Evolutionary conservation across 2,329 filamentous ascomycete species (phyloP).

Genomic region (Metarhizium humberi): DNA sequence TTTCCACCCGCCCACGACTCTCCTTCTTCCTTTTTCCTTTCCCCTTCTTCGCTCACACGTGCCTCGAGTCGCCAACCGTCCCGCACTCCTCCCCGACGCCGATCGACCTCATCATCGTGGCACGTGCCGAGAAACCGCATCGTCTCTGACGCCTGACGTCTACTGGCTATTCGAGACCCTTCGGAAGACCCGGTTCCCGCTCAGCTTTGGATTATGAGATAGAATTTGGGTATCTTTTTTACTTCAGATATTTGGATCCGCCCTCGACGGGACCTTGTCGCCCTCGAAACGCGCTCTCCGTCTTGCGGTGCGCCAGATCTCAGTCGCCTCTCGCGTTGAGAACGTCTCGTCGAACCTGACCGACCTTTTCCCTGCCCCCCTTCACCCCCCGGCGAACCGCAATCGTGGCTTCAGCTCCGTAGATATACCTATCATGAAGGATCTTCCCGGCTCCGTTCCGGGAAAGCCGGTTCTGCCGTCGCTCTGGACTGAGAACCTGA

Average conservation of each 20-base stretch:
- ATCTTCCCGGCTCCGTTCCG: constrained; percentile 25
- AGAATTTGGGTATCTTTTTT: constrained; percentile 24
- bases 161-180: background rate
- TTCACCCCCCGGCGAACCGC: constrained; percentile 1
- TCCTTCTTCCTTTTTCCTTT: background rate
- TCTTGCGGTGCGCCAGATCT: constrained; percentile 3
- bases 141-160: constrained; percentile 3
- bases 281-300: background rate
- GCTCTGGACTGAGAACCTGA: constrained; percentile 30
- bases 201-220: constrained; percentile 24
- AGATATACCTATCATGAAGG: constrained; percentile 24
- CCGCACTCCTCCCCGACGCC: constrained; percentile 1
- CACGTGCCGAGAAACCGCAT: constrained; percentile 5
- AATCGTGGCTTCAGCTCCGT: constrained; percentile 6
- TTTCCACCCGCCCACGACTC: background rate
- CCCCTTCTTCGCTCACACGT: constrained; percentile 5
- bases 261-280: constrained; percentile 8
- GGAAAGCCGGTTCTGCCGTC: constrained; percentile 32
- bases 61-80: constrained; percentile 5
- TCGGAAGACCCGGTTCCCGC: constrained; percentile 5
- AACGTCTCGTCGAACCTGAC: constrained; percentile 10
- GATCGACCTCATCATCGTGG: constrained; percentile 2
- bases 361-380: background rate
- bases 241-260: constrained; percentile 14
- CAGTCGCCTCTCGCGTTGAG: constrained; percentile 1